Evolutionary conservation across 306 rosid genomes (phyloP), one percentile per base, ranked within the genome.

Genomic region (Gillenia trifoliata): DNA sequence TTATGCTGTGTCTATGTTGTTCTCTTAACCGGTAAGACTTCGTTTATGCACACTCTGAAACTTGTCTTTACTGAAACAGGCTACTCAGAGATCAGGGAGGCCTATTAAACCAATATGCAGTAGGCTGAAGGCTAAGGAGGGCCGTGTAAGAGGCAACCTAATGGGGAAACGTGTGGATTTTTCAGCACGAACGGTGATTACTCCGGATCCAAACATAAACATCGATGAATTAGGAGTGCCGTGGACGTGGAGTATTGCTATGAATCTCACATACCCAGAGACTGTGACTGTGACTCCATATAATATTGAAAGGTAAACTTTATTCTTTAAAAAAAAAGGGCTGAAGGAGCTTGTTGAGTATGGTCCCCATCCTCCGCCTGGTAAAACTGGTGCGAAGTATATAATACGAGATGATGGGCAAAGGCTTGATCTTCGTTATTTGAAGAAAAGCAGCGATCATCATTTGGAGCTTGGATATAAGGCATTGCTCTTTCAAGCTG

Each of bases 401-500:
- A 93, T 93, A 64, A 93, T 91, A 81, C 88, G 98, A 64, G 97
- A 93, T 88, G 97, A 93, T 54, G 97, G 98, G 41, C 98, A 93
- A 82, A 85, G 98, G 86, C 98, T 89, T 57, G 98, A 93, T 84
- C 98, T 93, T 71, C 88, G 98, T 66, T 93, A 89, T 86, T 83
- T 91, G 74, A 93, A 91, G 89, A 93, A 93, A 82, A 93, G 97
- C 75, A 91, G 98, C 11, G 97, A 93, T 82, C 96, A 93, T 83
- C 98, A 93, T 88, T 86, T 91, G 89, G 98, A 93, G 89, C 97
- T 91, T 71, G 98, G 98, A 77, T 93, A 93, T 80, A 93, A 93
- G 96, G 98, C 73, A 86, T 31, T 68, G 33, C 59, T 50, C 57
- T 79, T 73, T 29, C 54, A 36, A 11, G 55, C 43, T 73, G 26